phyloP scores from a whole-genome alignment of 2,329 filamentous ascomycete species.

The Alternaria postmessia region DNA sequence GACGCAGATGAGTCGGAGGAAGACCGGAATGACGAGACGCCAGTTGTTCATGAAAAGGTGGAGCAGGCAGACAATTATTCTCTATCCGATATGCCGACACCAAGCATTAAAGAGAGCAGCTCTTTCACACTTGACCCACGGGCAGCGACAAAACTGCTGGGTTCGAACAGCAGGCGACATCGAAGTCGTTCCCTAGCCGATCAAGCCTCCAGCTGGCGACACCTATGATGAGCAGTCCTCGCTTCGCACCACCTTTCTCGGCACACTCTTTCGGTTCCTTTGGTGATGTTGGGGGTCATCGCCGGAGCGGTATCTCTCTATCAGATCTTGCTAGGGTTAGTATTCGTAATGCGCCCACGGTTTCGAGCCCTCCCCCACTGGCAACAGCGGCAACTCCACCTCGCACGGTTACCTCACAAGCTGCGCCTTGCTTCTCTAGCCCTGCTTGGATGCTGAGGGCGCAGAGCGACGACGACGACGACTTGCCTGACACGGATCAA shows the following conservation, averaged over 20 bases:
- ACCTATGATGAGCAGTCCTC: background rate
- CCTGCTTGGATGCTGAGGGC: background rate
- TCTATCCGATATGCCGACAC: background rate
- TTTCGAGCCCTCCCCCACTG: background rate
- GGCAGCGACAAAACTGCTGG: background rate
- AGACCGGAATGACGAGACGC: background rate
- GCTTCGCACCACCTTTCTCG: background rate
- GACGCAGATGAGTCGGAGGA: slow-evolving; percentile 1
- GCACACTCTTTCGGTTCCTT: background rate
- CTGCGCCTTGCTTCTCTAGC: background rate
- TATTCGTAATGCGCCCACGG: background rate
- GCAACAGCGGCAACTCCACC: background rate
- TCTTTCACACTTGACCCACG: background rate
- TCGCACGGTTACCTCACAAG: background rate
- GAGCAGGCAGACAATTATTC: background rate
- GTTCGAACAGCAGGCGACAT: background rate
- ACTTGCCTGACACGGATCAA: background rate
- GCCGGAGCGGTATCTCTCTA: background rate
- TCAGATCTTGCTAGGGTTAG: background rate
- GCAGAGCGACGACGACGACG: background rate
- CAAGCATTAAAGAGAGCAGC: background rate
- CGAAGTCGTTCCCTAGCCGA: background rate
- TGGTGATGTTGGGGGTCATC: background rate
- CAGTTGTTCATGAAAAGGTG: background rate
- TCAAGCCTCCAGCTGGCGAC: background rate